Conservation (phyloP, 495 filamentous ascomycete genomes). For the Penicillium pulvis region DNA sequence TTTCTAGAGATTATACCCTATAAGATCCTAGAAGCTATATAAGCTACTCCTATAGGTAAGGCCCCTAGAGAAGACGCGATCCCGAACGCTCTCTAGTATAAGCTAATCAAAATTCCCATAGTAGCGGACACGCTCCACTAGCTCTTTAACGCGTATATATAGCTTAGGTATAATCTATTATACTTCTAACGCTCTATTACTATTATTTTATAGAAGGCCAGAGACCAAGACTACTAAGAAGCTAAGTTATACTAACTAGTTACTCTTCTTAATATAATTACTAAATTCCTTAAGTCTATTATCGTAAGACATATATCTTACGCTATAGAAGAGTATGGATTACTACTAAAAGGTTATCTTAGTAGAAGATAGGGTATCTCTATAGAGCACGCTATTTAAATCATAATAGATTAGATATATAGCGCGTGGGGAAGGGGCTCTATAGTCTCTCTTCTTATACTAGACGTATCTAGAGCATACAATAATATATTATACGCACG, state of each 20-base stretch:
- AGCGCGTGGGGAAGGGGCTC: constrained; percentile 19
- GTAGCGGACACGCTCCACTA: not conserved
- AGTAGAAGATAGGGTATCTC: constrained; percentile 21
- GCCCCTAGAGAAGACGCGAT: constrained; percentile 13
- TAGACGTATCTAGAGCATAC: constrained; percentile 33
- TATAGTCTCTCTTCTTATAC: constrained; percentile 14
- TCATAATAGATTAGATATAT: constrained; percentile 20
- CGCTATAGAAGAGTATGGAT: constrained; percentile 10
- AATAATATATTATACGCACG: constrained; percentile 28
- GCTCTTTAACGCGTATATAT: constrained; percentile 11
- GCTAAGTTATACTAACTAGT: constrained; percentile 29
- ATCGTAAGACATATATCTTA: constrained; percentile 19
- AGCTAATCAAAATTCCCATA: constrained; percentile 1
- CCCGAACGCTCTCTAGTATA: constrained; percentile 14
- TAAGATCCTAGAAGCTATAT: constrained; percentile 7
- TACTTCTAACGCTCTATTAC: constrained; percentile 22
- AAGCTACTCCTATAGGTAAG: not conserved
- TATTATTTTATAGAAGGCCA: constrained; percentile 23
- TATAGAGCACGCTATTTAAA: constrained; percentile 22
- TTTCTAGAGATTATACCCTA: constrained; percentile 1
- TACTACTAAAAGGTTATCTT: constrained; percentile 18
- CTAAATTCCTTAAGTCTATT: constrained; percentile 26
- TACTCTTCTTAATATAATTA: constrained; percentile 29
- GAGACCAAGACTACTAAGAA: constrained; percentile 17
- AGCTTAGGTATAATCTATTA: constrained; percentile 10